Evolutionary conservation across 1,284 basidiomycete species (phyloP).

Genomic region (Melampsora americana): DNA sequence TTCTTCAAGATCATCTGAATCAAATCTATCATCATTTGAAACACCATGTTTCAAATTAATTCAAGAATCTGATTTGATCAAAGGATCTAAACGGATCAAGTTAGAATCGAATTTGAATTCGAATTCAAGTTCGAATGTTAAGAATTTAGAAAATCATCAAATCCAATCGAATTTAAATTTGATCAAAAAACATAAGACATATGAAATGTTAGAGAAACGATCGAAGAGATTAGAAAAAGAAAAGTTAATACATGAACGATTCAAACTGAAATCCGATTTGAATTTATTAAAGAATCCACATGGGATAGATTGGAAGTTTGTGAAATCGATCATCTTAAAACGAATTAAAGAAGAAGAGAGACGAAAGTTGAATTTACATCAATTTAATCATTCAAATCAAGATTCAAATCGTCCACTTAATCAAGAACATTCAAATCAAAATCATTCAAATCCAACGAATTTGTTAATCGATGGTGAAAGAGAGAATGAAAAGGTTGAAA

Average conservation of each 20-base stretch:
- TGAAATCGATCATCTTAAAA: constrained; percentile 22
- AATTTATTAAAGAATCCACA: constrained; percentile 22
- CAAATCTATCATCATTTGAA: too few species aligned
- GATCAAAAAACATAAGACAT: constrained; percentile 49
- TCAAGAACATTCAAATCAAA: constrained; percentile 19
- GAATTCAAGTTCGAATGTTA: too few species aligned
- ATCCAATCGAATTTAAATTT: constrained; percentile 12
- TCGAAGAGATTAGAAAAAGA: constrained; percentile 50
- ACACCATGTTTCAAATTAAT: constrained; percentile 18
- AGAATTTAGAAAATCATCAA: too few species aligned
- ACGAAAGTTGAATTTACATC: too few species aligned
- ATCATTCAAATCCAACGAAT: too few species aligned
- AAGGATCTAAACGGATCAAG: too few species aligned
- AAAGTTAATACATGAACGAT: constrained; percentile 49
- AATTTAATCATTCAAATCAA: too few species aligned
- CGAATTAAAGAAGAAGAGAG: constrained; percentile 43
- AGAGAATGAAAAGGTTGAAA: constrained; percentile 39
- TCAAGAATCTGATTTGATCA: constrained; percentile 17
- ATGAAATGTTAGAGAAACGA: constrained; percentile 51
- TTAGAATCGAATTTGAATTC: too few species aligned
- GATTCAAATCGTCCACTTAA: constrained; percentile 1
- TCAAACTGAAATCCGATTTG: constrained; percentile 38
- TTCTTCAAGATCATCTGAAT: too few species aligned
- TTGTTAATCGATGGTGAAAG: constrained; percentile 25
- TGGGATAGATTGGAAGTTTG: constrained; percentile 37